These are phyloP conservation scores for Cyberlindnera veronae DNA, from an alignment of 805 yeast genomes.

Conservation along the genomic window DNA sequence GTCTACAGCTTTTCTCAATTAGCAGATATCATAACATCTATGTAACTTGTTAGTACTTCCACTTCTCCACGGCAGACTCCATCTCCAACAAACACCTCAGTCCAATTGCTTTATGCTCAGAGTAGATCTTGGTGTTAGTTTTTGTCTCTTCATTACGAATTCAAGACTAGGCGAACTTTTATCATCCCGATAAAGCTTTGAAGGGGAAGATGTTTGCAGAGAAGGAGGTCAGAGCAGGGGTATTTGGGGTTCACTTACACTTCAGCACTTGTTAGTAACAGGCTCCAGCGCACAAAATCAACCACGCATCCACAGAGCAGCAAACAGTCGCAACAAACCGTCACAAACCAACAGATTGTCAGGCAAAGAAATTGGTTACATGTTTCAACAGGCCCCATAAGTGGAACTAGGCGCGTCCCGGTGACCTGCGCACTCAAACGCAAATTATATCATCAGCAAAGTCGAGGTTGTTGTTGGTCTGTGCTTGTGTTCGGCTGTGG, in stretches of 20 bases:
- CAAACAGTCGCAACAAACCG: not conserved
- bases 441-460: constrained; percentile 50
- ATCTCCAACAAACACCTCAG: no score
- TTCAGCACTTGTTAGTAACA: not conserved
- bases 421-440: constrained; percentile 41
- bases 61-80: no score
- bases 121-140: constrained; percentile 42
- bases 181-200: constrained; percentile 38
- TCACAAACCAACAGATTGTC: constrained; percentile 1
- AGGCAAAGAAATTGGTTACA: constrained; percentile 33
- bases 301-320: not conserved
- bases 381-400: constrained; percentile 31
- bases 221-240: not conserved
- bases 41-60: no score
- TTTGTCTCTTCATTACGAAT: constrained; percentile 33
- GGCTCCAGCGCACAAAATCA: not conserved
- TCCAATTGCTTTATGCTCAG: constrained; percentile 29
- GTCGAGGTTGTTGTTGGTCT: constrained; percentile 4
- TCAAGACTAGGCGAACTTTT: constrained; percentile 34
- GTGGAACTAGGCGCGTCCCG: constrained; percentile 46
- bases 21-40: no score
- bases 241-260: not conserved
- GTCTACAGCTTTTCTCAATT: no score
- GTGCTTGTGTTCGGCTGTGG: not conserved
- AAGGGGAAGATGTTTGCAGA: no score